Conservation (phyloP, 257 asterid species). For the Penstemon eatonii region DNA sequence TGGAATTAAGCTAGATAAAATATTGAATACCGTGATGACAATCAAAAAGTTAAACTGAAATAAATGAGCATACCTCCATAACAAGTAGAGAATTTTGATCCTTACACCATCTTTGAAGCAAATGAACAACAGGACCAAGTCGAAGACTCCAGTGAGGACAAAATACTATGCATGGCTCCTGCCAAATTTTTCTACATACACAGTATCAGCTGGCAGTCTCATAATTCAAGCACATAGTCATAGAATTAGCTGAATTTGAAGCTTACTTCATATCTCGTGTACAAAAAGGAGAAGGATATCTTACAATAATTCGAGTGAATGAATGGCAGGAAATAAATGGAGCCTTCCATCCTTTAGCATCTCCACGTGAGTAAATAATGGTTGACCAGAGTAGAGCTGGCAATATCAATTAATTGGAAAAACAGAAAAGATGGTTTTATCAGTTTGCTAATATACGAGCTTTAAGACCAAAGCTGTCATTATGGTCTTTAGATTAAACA, state of each 20-base stretch:
- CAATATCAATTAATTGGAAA: conserved; percentile 22
- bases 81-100: conserved; percentile 76
- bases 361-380: conserved; percentile 64
- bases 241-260: conserved; percentile 17
- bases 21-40: background rate
- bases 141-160: conserved; percentile 97
- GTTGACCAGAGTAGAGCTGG: conserved; percentile 73
- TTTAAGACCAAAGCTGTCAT: conserved; percentile 9
- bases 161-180: conserved; percentile 90
- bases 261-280: background rate
- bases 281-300: conserved; percentile 29
- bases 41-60: conserved; percentile 13
- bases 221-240: conserved; percentile 14
- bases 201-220: conserved; percentile 31
- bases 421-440: background rate
- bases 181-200: conserved; percentile 57
- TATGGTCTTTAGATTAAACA: conserved; percentile 26
- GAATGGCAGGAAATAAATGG: conserved; percentile 62
- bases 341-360: conserved; percentile 67
- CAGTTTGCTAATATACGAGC: conserved; percentile 22
- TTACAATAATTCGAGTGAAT: conserved; percentile 73
- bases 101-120: conserved; percentile 70
- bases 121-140: conserved; percentile 82
- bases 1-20: background rate
- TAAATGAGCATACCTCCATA: conserved; percentile 58